Conservation (phyloP, 2,329 filamentous ascomycete genomes). For the Neofusicoccum kwambonambiense region DNA sequence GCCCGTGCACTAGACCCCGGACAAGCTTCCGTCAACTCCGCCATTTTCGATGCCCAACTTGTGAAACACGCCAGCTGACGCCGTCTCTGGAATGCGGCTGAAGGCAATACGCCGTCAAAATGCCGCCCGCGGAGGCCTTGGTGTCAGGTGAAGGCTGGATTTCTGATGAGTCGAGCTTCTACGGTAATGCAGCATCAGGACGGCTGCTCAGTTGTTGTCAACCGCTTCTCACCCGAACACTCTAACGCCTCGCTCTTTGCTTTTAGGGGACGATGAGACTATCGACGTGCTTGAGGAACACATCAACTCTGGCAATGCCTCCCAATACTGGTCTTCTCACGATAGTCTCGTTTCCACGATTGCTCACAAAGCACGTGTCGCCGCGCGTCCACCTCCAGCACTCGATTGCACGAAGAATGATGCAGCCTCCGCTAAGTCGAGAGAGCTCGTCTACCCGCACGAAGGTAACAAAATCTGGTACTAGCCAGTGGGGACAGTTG, state of each 20-base stretch:
- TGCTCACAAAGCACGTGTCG: neutral
- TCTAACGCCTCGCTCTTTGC: neutral
- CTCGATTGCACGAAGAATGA: neutral
- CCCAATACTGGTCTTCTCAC: constrained; percentile 8
- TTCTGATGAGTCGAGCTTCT: constrained; percentile 47
- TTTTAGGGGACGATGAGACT: constrained; percentile 20
- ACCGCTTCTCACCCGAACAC: neutral
- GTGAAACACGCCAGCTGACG: neutral
- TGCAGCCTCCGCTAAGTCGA: constrained; percentile 17
- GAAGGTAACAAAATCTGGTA: constrained; percentile 55
- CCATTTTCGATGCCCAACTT: neutral
- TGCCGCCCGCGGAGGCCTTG: constrained; percentile 24
- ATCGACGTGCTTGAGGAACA: neutral
- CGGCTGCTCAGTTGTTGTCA: neutral
- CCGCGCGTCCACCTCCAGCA: neutral
- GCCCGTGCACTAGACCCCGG: neutral
- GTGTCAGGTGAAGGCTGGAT: constrained; percentile 36
- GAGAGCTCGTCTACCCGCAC: constrained; percentile 53
- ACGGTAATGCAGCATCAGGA: constrained; percentile 33
- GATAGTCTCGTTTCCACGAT: neutral
- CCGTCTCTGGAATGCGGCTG: neutral
- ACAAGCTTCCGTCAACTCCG: neutral
- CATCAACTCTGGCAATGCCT: neutral
- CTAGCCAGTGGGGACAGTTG: constrained; percentile 63
- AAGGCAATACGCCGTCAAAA: neutral